phyloP scores from a whole-genome alignment of 331 rosid genomes.

The Rosa hybrid region DNA sequence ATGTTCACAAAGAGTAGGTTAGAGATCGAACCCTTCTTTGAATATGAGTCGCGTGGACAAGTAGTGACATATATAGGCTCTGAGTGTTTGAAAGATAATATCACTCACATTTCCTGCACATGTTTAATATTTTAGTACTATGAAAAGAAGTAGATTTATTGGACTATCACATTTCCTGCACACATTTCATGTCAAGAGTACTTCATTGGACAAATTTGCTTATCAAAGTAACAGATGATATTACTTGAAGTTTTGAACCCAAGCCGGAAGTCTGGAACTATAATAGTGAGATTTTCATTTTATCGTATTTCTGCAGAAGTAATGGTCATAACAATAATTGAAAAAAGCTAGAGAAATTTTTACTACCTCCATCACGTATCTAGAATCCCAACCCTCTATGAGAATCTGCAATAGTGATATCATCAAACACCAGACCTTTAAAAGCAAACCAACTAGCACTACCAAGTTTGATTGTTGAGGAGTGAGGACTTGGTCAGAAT shows the following conservation, averaged over 20 bases:
- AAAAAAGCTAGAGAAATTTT: slow-evolving; percentile 9
- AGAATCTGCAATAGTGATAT: slow-evolving; percentile 80
- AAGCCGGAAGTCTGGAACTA: background rate
- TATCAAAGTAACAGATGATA: background rate
- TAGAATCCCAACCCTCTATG: slow-evolving; percentile 86
- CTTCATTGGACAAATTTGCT: background rate
- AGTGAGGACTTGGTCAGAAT: slow-evolving; percentile 88
- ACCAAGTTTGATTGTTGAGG: slow-evolving; percentile 88
- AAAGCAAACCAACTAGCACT: slow-evolving; percentile 85
- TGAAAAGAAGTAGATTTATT: no score
- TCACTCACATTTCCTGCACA: slow-evolving; percentile 82
- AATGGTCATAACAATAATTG: background rate
- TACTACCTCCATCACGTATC: slow-evolving; percentile 98
- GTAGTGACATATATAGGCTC: slow-evolving; percentile 88
- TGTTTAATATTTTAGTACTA: slow-evolving; percentile 1
- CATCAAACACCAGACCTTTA: slow-evolving; percentile 63
- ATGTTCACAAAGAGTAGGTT: slow-evolving; percentile 70
- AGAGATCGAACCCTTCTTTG: slow-evolving; percentile 90
- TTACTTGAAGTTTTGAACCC: background rate
- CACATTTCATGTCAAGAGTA: slow-evolving; percentile 62
- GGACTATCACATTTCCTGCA: no score
- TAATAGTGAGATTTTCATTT: background rate
- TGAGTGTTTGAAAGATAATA: slow-evolving; percentile 79
- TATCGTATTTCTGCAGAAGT: background rate
- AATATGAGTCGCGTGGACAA: slow-evolving; percentile 63